These are phyloP conservation scores for Excoecaria agallocha DNA, from an alignment of 345 rosid genomes.

Conservation along the genomic window DNA sequence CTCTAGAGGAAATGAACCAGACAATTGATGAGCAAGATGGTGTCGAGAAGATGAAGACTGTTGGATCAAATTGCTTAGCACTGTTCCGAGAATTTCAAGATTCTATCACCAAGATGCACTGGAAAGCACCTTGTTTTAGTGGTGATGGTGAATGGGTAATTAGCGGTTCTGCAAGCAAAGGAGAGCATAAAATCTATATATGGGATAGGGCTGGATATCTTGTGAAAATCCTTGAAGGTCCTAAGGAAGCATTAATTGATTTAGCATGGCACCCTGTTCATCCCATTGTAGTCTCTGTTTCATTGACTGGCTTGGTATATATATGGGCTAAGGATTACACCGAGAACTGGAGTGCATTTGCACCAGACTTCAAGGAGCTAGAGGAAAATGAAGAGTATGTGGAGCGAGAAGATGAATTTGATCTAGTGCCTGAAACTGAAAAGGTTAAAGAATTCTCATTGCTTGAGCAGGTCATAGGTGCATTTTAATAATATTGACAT, in stretches of 20 bases:
- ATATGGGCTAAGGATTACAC: conserved; percentile 99
- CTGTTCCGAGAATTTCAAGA: conserved; percentile 95
- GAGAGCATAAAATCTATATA: conserved; percentile 97
- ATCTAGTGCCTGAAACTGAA: conserved; percentile 82
- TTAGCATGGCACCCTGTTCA: conserved; percentile 99
- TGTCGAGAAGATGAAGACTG: conserved; percentile 67
- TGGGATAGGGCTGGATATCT: conserved; percentile 98
- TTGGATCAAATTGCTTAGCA: conserved; percentile 76
- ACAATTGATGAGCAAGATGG: conserved; percentile 47
- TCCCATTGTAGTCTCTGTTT: conserved; percentile 89
- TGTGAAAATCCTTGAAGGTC: conserved; percentile 98
- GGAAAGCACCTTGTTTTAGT: conserved; percentile 99
- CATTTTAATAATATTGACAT: conserved; percentile 16
- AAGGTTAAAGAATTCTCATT: conserved; percentile 48
- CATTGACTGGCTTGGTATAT: conserved; percentile 87
- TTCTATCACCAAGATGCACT: conserved; percentile 85
- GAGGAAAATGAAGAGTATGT: conserved; percentile 99
- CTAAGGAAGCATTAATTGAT: conserved; percentile 94
- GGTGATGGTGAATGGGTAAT: conserved; percentile 99
- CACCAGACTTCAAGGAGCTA: conserved; percentile 98
- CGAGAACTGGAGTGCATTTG: conserved; percentile 99
- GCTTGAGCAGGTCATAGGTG: background rate
- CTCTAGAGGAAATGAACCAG: conserved; percentile 47
- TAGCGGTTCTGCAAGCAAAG: conserved; percentile 97
- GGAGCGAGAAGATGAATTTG: conserved; percentile 97